Conservation (phyloP, 352 stramenopile genomes). For the Elongisporangium senticosum region DNA sequence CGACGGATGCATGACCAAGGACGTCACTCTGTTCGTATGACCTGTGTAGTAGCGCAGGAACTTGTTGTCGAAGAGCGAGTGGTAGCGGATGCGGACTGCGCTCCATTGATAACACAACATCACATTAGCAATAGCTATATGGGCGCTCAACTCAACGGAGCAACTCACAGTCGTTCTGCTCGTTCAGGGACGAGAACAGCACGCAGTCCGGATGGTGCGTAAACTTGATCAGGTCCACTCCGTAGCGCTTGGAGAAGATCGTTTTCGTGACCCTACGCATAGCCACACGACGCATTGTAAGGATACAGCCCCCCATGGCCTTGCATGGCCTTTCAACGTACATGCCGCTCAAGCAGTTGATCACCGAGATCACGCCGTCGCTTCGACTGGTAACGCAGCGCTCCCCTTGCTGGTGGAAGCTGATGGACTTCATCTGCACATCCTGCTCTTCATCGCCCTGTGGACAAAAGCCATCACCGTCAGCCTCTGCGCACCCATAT, state of each 20-base stretch:
- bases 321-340: conserved; percentile 19
- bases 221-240: conserved; percentile 70
- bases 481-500: no score
- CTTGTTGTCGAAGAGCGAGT: conserved; percentile 87
- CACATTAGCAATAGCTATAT: not conserved
- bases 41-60: conserved; percentile 85
- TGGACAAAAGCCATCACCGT: not conserved
- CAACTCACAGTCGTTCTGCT: conserved; percentile 58
- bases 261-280: conserved; percentile 67
- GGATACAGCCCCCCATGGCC: not conserved
- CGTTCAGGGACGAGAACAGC: conserved; percentile 79
- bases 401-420: conserved; percentile 78
- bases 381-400: conserved; percentile 69
- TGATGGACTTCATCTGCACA: conserved; percentile 49
- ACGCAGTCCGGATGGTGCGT: conserved; percentile 83
- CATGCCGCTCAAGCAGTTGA: conserved; percentile 81
- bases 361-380: conserved; percentile 73
- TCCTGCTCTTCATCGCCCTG: conserved; percentile 66
- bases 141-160: not conserved
- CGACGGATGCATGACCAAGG: conserved; percentile 83
- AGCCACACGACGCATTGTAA: not conserved
- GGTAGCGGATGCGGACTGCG: conserved; percentile 78
- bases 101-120: not conserved
- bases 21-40: conserved; percentile 73
- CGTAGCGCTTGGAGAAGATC: conserved; percentile 82